Percentiles rank a stretch among this genome's conserved stretches.
Evolutionary conservation across 371 early-diverging fungal species (phyloP).

Genomic region (Lichtheimia corymbifera): DNA sequence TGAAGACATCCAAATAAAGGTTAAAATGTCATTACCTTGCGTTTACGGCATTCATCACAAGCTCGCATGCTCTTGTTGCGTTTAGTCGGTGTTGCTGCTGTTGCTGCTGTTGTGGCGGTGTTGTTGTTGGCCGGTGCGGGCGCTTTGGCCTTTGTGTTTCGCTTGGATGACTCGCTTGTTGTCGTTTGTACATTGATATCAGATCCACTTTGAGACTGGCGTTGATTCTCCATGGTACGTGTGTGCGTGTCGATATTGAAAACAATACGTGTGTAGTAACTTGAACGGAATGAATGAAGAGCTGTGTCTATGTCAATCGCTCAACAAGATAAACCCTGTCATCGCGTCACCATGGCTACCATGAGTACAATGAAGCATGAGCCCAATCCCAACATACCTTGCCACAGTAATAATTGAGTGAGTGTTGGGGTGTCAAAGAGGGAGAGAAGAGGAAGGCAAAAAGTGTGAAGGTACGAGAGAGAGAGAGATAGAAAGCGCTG

Average conservation of each 20-base stretch:
- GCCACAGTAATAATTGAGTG: neutral
- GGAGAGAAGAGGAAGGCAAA: too few relatives aligned
- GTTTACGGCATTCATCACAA: slow-evolving; percentile 54
- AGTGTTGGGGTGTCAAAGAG: too few relatives aligned
- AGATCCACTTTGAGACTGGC: slow-evolving; percentile 12
- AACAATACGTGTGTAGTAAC: neutral
- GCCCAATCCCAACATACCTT: neutral
- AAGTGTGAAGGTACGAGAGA: too few relatives aligned
- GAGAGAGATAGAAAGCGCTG: too few relatives aligned
- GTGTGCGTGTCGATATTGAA: too few relatives aligned
- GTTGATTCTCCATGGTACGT: neutral
- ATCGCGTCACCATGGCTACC: neutral
- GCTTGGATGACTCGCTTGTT: slow-evolving; percentile 36
- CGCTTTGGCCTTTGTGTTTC: slow-evolving; percentile 33
- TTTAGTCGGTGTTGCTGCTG: slow-evolving; percentile 16
- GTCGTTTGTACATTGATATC: slow-evolving; percentile 13
- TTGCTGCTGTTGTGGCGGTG: slow-evolving; percentile 17
- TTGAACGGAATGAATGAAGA: neutral
- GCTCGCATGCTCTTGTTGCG: slow-evolving; percentile 46
- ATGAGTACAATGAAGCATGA: neutral
- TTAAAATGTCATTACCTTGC: slow-evolving; percentile 36
- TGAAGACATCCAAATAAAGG: neutral
- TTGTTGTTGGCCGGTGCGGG: slow-evolving; percentile 12
- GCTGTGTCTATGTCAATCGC: neutral
- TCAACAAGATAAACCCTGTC: neutral